Base-by-base conservation (phyloP, 2,329 filamentous ascomycete genomes). In the Helotiales sp. region DNA sequence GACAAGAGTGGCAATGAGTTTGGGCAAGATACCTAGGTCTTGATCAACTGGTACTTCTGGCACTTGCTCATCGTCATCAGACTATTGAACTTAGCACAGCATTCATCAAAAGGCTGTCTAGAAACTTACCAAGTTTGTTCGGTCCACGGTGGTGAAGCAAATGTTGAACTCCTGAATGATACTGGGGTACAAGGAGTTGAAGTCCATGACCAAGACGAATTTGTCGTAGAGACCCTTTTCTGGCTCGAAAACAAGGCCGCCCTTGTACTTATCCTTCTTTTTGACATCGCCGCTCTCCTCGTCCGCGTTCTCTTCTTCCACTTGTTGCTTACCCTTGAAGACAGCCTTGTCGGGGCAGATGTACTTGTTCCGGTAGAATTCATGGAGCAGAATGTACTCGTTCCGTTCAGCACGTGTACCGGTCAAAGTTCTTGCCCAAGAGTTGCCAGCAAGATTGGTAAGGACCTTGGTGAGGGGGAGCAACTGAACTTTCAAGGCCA, bases 111-210 rank as follows among this genome's bases (percentile, higher is more conserved):
- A 5, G 24, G 13, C 17, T 26, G 26, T 20, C 20, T 30, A 11
- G 26, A 22, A 26, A 80, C 89, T 82, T 86, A 93, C 91, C 74
- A 90, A 81, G 68, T 87, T 83, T 47, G 87, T 84, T 73, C 96
- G 86, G 69, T 98, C 92, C 6, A 99, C 93, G 0, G 96, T 99
- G 1, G 96, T 99, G 80, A 99, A 99, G 83, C 96, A 99, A 74
- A 99, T 99, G 80, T 99, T 99, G 82, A 90, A 99, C 85, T 99
- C 96, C 77, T 99, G 96, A 69, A 99, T 99, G 76, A 99, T 98
- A 97, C 98, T 97, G 34, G 96, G 96, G 76, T 99, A 99, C 69
- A 99, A 84, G 75, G 94, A 97, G 86, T 99, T 99, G 84, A 99
- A 99, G 84, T 99, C 96, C 96, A 99, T 99, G 79, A 99, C 96